Conservation (phyloP, 2,329 filamentous ascomycete genomes). For the Penicillium sp. region DNA sequence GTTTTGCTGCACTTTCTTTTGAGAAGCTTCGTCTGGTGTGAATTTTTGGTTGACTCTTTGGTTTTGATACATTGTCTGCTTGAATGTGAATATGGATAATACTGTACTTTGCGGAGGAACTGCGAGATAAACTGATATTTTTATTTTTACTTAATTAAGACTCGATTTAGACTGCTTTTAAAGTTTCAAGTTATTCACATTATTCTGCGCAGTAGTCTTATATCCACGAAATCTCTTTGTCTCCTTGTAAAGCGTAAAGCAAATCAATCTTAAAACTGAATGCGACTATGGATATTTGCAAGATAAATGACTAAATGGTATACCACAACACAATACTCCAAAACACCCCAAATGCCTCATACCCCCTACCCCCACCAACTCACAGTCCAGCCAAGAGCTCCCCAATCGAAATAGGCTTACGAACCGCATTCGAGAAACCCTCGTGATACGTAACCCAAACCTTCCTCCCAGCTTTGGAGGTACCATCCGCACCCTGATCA, state of each 20-base stretch:
- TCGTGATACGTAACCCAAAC: slow-evolving; percentile 92
- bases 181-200: not conserved
- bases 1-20: too few species aligned
- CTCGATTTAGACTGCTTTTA: not conserved
- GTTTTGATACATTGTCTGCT: too few species aligned
- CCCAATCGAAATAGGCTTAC: slow-evolving; percentile 79
- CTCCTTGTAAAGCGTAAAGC: too few species aligned
- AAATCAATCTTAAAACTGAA: too few species aligned
- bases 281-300: not conserved
- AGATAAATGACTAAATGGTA: not conserved
- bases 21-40: too few species aligned
- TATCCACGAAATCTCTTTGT: too few species aligned
- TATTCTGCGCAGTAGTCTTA: too few species aligned
- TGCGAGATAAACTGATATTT: not conserved
- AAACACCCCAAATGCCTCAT: not conserved
- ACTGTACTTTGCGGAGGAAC: not conserved
- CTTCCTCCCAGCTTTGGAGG: slow-evolving; percentile 54
- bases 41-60: too few species aligned
- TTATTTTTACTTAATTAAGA: not conserved
- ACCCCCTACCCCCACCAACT: slow-evolving; percentile 8
- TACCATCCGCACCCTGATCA: slow-evolving; percentile 41
- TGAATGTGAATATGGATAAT: not conserved
- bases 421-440: slow-evolving; percentile 88
- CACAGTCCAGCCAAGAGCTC: slow-evolving; percentile 68
- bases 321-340: too few species aligned